phyloP scores from a whole-genome alignment of 1,284 basidiomycete species.

The Waitea zeae region DNA sequence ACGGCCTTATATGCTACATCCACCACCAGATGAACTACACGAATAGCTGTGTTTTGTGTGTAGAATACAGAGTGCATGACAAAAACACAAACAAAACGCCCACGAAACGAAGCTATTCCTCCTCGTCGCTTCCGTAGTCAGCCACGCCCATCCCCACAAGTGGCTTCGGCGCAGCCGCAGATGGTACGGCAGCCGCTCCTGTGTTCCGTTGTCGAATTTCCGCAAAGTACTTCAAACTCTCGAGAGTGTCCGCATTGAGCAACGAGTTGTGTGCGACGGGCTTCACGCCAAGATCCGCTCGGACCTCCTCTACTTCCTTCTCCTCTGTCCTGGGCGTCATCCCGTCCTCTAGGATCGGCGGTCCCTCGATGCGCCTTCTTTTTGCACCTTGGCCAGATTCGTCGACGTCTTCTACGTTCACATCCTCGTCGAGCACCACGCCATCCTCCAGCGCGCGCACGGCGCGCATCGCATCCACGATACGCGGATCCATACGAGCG shows the following conservation, averaged over 20 bases:
- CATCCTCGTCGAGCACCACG: constrained; percentile 26
- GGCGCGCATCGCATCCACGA: constrained; percentile 74
- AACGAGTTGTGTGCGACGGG: constrained; percentile 29
- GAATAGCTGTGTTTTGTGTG: too few species aligned
- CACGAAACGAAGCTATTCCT: constrained; percentile 21
- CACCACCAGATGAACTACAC: too few species aligned
- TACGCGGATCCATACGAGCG: constrained; percentile 65
- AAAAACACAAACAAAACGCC: background rate
- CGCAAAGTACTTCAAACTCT: constrained; percentile 76
- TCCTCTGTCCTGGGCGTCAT: constrained; percentile 7
- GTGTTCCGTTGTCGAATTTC: constrained; percentile 54
- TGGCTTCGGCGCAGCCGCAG: constrained; percentile 17
- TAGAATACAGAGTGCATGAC: too few species aligned
- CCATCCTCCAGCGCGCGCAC: constrained; percentile 80
- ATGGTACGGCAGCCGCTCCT: constrained; percentile 9
- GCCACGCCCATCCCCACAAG: constrained; percentile 33
- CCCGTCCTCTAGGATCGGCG: constrained; percentile 1
- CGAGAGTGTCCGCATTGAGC: constrained; percentile 63
- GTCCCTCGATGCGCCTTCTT: constrained; percentile 17
- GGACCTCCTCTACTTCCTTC: constrained; percentile 13
- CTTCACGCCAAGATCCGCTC: constrained; percentile 22
- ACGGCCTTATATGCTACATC: too few species aligned
- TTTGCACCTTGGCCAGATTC: constrained; percentile 15
- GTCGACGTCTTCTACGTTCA: constrained; percentile 12
- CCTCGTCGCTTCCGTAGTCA: constrained; percentile 67